Evolutionary conservation across 2,329 filamentous ascomycete species (phyloP).

Genomic region (Fusarium drepaniforme): DNA sequence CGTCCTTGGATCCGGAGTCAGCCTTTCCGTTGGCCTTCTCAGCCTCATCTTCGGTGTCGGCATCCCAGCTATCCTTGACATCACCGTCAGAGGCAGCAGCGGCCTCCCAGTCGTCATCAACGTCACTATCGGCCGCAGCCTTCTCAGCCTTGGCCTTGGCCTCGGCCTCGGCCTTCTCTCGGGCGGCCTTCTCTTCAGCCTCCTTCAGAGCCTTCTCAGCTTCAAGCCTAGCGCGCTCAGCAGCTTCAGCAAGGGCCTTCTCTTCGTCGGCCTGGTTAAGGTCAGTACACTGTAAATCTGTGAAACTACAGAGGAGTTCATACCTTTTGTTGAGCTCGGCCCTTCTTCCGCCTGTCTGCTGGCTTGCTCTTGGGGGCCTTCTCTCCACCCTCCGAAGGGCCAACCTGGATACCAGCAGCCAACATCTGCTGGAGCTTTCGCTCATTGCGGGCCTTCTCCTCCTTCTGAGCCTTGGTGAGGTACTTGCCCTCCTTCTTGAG

Average conservation of each 20-base stretch:
- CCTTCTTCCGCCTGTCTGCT: slow-evolving; percentile 84
- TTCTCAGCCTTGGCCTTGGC: slow-evolving; percentile 66
- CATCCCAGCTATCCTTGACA: slow-evolving; percentile 96
- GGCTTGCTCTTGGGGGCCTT: slow-evolving; percentile 80
- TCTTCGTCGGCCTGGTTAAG: slow-evolving; percentile 76
- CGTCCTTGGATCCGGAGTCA: slow-evolving; percentile 37
- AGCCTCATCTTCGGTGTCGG: slow-evolving; percentile 80
- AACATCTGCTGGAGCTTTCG: slow-evolving; percentile 88
- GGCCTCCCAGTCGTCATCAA: slow-evolving; percentile 90
- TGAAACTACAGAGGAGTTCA: not conserved
- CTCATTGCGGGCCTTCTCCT: slow-evolving; percentile 84
- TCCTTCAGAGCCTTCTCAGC: slow-evolving; percentile 76
- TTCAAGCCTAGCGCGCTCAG: slow-evolving; percentile 75
- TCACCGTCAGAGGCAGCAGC: slow-evolving; percentile 82
- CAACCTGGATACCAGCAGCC: slow-evolving; percentile 80
- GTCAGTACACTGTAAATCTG: slow-evolving; percentile 17
- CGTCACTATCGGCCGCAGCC: slow-evolving; percentile 68
- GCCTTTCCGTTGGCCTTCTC: slow-evolving; percentile 62
- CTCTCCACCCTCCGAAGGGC: slow-evolving; percentile 67
- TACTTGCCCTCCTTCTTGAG: slow-evolving; percentile 90
- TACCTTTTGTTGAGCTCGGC: slow-evolving; percentile 69
- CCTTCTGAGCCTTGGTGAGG: slow-evolving; percentile 86
- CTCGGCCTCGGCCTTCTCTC: slow-evolving; percentile 68
- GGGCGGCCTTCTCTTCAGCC: slow-evolving; percentile 70
- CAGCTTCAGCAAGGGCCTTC: slow-evolving; percentile 81